Evolutionary conservation across 208 protist species (phyloP).

Genomic region (Acanthamoeba healyi): DNA sequence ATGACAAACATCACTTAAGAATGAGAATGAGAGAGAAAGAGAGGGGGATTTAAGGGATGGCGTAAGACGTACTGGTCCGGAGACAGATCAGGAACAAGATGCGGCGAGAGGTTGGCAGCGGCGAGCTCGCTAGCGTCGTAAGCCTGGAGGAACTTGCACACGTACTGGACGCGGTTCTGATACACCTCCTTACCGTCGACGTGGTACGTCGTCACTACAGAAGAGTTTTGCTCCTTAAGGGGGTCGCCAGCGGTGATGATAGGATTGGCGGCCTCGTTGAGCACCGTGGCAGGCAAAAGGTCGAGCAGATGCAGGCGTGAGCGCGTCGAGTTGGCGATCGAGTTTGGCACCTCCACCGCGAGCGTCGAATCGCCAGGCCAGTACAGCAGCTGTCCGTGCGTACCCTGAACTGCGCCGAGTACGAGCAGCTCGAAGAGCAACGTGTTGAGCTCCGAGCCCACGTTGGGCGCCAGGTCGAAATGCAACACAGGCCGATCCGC

Average conservation of each 20-base stretch:
- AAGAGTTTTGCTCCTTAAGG: no score
- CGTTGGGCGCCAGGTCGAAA: constrained; percentile 46
- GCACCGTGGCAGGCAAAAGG: not conserved
- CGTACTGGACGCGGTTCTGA: constrained; percentile 70
- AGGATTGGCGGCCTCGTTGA: constrained; percentile 40
- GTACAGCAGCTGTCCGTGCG: not conserved
- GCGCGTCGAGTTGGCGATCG: constrained; percentile 18
- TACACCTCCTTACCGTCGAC: not conserved
- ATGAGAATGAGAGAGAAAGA: no score
- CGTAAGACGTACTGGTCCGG: not conserved
- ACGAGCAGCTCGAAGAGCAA: constrained; percentile 70
- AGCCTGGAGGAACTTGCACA: constrained; percentile 62
- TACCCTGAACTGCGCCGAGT: not conserved
- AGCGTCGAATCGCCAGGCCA: not conserved
- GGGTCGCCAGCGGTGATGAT: constrained; percentile 3
- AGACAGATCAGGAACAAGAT: constrained; percentile 5
- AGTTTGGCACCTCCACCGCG: constrained; percentile 65
- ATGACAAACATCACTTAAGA: no score
- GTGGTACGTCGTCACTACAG: not conserved
- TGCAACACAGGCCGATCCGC: not conserved
- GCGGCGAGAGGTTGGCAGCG: not conserved
- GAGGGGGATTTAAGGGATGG: no score
- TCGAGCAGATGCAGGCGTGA: constrained; percentile 32
- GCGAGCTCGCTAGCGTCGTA: not conserved
- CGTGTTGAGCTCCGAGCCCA: constrained; percentile 30